Evolutionary conservation across 306 rosid species (phyloP), one percentile per base, ranked within the genome.

Genomic region (Fragaria ananassa): DNA sequence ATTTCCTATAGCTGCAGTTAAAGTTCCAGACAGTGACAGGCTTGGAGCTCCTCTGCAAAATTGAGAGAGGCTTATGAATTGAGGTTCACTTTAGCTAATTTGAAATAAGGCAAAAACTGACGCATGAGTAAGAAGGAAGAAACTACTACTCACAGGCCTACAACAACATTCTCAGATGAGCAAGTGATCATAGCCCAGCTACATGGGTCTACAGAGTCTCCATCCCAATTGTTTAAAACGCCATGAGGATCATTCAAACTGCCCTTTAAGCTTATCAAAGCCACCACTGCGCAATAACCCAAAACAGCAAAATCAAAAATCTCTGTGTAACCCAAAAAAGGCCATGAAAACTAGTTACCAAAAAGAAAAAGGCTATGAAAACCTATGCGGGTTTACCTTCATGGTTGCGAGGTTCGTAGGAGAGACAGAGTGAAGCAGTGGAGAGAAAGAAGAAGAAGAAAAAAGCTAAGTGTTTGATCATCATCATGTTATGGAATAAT

Each of bases 171-270:
- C 41, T 95, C 98, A 27, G 93, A 62, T 4, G 97, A 92, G 76
- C 98, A 95, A 44, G 97, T 92, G 71, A 92, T 90, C 97, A 95
- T 92, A 61, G 96, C 81, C 97, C 97, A 92, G 65, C 97, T 95
- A 77, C 98, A 95, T 70, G 98, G 97, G 83, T 95, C 98, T 5
- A 95, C 98, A 2, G 98, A 95, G 86, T 80, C 87, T 70, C 80
- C 93, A 58, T 95, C 98, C 98, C 98, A 95, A 86, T 90, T 89
- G 83, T 68, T 87, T 61, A 95, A 74, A 7, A 87, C 96, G 23
- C 88, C 91, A 79, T 92, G 97, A 0, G 97, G 98, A 79, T 95
- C 98, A 76, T 79, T 72, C 62, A 95, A 83, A 53, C 74, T 65
- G 5, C 3, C 46, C 57, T 76, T 92, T n/a, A 95, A 66, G 69